These are phyloP conservation scores for Talaromyces atroroseus DNA, from an alignment of 2,329 filamentous ascomycete species.

Conservation along the genomic window DNA sequence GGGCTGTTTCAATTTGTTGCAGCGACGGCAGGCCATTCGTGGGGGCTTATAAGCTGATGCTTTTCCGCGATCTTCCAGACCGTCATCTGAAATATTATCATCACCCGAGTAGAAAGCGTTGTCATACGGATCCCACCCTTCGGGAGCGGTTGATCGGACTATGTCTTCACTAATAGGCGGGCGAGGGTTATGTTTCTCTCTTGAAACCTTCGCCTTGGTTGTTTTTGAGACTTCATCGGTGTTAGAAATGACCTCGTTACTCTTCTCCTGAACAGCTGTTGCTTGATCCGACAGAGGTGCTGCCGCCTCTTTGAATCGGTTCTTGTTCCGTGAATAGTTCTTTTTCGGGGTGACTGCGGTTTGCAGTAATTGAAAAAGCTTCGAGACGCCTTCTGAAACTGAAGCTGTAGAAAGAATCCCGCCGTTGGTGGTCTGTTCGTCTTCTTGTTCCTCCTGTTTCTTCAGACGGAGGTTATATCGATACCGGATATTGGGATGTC, in stretches of 20 bases:
- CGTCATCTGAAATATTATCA: slow-evolving; percentile 5
- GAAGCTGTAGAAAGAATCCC: not conserved
- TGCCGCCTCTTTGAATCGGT: not conserved
- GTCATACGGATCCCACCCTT: slow-evolving; percentile 1
- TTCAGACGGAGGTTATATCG: not conserved
- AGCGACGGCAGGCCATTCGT: slow-evolving; percentile 10
- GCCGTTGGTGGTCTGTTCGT: not conserved
- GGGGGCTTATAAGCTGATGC: slow-evolving; percentile 4
- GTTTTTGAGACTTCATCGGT: not conserved
- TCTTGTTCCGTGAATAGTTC: not conserved
- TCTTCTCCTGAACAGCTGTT: not conserved
- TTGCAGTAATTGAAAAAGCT: not conserved
- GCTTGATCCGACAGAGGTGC: not conserved
- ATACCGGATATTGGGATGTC: not conserved
- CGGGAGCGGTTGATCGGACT: slow-evolving; percentile 1
- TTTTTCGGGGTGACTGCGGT: not conserved
- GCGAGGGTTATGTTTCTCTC: not conserved
- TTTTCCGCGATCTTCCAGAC: not conserved
- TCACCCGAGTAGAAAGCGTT: slow-evolving; percentile 9
- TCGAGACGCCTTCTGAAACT: not conserved
- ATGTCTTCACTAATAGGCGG: not conserved
- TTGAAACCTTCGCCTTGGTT: not conserved
- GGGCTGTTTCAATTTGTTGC: slow-evolving; percentile 7
- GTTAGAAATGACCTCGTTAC: not conserved
- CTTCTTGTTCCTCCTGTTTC: not conserved